Base-by-base conservation (phyloP, 805 yeast genomes). In the Saccharomycopsis schoenii region DNA sequence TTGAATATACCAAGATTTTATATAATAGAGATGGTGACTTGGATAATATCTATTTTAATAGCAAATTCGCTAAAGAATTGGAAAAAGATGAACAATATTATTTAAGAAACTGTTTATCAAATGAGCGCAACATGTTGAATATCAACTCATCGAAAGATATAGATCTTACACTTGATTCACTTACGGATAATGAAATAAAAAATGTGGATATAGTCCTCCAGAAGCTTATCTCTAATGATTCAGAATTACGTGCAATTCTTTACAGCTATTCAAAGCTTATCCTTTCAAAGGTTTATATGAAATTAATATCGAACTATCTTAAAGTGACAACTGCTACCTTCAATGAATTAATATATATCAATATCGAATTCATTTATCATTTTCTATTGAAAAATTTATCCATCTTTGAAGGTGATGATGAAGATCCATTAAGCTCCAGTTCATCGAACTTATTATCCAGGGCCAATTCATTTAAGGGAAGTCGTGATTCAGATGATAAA, bases 121-220 rank as follows among this genome's bases (percentile, higher is more conserved):
- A 58, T 24, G 65, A 63, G 40, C 52, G 42, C 25, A 40, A 15
- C 6, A 15, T 61, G 2, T 40, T 63, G 2, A 24, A 42, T 24
- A 60, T 64, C 12, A 64, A 63, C 34, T 59, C 65, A 37, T 55
- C 65, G 1, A 34, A 58, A 14, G 65, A 64, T 50, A 40, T 62
- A 6, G 58, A 59, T 24, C 21, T 25, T 9, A 64, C 59, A 6
- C 21, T 64, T 15, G 62, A 62, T 14, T 41, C 52, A 10, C 50
- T 64, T 3, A 40, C 64, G 3, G 66, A 64, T 24, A 55, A 50
- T 11, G 63, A 64, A 14, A 43, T 64, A 17, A 47, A 57, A 17
- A 42, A 25, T n/a, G 43, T 59, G 15, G 60, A 62, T 42, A 58
- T 34, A 41, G 52, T 64, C 25, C 39, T 61, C 12, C 61, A 58